Evolutionary conservation across 106 monocot genomes (phyloP).

Genomic region (Hemerocallis citrina): DNA sequence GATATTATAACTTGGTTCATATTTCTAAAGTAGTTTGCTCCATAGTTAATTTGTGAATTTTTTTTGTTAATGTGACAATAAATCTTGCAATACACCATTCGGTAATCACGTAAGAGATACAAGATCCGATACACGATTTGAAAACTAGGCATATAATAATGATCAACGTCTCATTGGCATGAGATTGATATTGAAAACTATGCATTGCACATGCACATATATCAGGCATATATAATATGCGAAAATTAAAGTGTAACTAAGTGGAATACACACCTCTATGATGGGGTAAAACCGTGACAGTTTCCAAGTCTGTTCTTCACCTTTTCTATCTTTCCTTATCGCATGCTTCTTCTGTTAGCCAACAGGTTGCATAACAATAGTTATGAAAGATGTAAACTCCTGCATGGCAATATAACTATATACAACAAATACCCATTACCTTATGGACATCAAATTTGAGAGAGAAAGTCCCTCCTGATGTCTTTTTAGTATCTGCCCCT

Average conservation of each 20-base stretch:
- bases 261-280: constrained; percentile 60
- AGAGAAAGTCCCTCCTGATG: constrained; percentile 61
- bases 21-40: no score
- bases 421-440: constrained; percentile 21
- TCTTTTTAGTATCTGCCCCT: constrained; percentile 54
- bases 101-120: background rate
- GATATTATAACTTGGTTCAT: no score
- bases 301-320: constrained; percentile 72
- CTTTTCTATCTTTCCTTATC: constrained; percentile 64
- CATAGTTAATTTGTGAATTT: no score
- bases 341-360: constrained; percentile 70
- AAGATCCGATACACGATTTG: background rate
- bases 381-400: background rate
- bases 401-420: background rate
- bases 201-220: background rate
- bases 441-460: constrained; percentile 84
- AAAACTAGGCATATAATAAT: no score
- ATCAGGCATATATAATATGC: constrained; percentile 1
- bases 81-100: no score
- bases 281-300: constrained; percentile 88
- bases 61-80: no score
- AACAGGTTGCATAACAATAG: constrained; percentile 14
- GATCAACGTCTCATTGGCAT: no score
- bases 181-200: background rate
- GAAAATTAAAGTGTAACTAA: background rate